Conservation (phyloP, 768 basidiomycete genomes). For the Russula abietina region DNA sequence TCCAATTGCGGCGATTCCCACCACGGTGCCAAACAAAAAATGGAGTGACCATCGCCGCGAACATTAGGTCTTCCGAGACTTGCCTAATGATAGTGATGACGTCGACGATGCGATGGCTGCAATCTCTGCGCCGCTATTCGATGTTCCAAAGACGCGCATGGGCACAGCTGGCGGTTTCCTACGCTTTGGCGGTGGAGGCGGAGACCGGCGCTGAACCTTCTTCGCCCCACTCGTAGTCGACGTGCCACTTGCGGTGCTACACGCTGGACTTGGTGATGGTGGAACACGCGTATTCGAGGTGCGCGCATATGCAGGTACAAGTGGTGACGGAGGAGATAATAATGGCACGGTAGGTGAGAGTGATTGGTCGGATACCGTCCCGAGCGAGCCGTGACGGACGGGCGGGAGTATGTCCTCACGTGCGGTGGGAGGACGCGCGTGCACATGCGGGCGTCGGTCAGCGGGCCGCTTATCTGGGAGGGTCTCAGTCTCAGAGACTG, state of each 20-base stretch:
- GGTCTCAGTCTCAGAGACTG: conserved; percentile 7
- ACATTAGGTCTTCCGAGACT: background rate
- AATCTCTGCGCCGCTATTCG: conserved; percentile 49
- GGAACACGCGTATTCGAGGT: conserved; percentile 25
- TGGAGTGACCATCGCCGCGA: background rate
- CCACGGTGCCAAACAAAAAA: background rate
- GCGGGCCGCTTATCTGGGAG: background rate
- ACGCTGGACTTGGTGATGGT: conserved; percentile 7
- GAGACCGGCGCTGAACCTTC: conserved; percentile 34
- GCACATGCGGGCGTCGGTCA: background rate
- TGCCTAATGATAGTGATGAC: conserved; percentile 21
- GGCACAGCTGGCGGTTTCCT: conserved; percentile 71
- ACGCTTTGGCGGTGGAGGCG: conserved; percentile 62
- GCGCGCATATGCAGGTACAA: conserved; percentile 20
- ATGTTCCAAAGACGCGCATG: conserved; percentile 33
- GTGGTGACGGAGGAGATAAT: conserved; percentile 20
- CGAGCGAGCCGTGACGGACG: conserved; percentile 11
- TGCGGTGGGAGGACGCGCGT: background rate
- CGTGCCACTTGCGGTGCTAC: background rate
- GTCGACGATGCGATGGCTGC: conserved; percentile 49
- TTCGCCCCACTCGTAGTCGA: conserved; percentile 6
- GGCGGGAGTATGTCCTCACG: background rate
- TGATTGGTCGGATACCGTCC: conserved; percentile 29
- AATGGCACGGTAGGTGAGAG: conserved; percentile 24
- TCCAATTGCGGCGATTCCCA: background rate